These are phyloP conservation scores for Melastoma malabathricum DNA, from an alignment of 345 rosid genomes.

Conservation along the genomic window DNA sequence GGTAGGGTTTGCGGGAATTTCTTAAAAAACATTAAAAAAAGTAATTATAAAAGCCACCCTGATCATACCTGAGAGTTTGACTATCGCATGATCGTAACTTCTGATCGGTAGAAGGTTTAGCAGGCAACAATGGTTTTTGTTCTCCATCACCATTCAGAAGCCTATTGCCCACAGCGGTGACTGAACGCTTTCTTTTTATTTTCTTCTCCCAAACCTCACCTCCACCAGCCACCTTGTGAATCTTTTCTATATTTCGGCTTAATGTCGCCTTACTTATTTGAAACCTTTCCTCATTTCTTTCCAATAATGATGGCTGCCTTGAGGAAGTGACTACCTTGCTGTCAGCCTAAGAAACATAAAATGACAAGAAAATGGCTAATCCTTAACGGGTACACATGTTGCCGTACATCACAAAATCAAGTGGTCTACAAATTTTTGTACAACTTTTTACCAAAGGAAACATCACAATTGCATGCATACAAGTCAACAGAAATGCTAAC, in stretches of 20 bases:
- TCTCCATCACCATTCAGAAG: constrained; percentile 48
- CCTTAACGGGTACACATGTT: too few species aligned
- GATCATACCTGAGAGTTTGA: constrained; percentile 53
- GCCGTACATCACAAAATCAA: too few species aligned
- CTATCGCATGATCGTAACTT: constrained; percentile 61
- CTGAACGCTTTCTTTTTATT: constrained; percentile 86
- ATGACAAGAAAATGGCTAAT: too few species aligned
- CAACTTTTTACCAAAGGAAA: too few species aligned
- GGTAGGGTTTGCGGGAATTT: too few species aligned
- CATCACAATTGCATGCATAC: too few species aligned
- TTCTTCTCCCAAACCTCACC: constrained; percentile 95
- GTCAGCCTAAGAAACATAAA: constrained; percentile 30
- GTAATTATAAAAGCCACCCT: too few species aligned
- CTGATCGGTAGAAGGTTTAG: constrained; percentile 44
- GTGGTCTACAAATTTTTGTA: too few species aligned
- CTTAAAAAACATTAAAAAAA: too few species aligned
- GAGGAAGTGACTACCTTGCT: constrained; percentile 29
- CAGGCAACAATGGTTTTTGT: constrained; percentile 39
- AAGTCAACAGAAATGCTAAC: too few species aligned
- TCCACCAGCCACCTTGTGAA: constrained; percentile 62
- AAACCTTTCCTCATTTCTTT: constrained; percentile 53
- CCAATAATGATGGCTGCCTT: constrained; percentile 43
- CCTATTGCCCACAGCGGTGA: constrained; percentile 61
- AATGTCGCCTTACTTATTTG: constrained; percentile 38
- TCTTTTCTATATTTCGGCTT: constrained; percentile 58